Evolutionary conservation across 1,139 yeast species (phyloP).

Genomic region (Yamadazyma songkhlaensis): DNA sequence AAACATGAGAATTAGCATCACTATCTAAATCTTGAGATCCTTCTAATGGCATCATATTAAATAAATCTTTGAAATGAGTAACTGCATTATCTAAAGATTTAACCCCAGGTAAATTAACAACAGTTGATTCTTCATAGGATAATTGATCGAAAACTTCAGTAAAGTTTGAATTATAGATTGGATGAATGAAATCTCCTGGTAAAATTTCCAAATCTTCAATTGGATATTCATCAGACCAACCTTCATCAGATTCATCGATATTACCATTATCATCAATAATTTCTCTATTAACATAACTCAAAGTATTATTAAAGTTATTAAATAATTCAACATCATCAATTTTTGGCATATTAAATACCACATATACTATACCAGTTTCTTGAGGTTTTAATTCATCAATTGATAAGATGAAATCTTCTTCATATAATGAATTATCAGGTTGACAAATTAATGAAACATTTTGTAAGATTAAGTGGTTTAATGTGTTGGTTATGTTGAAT

Average conservation of each 20-base stretch:
- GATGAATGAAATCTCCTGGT: slow-evolving; percentile 81
- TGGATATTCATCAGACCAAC: slow-evolving; percentile 91
- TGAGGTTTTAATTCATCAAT: slow-evolving; percentile 71
- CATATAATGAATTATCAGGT: slow-evolving; percentile 57
- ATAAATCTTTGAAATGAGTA: slow-evolving; percentile 50
- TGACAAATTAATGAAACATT: slow-evolving; percentile 74
- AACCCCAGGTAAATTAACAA: slow-evolving; percentile 36
- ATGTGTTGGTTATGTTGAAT: slow-evolving; percentile 81
- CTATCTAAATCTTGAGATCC: slow-evolving; percentile 67
- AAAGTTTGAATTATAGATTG: slow-evolving; percentile 78
- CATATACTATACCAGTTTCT: slow-evolving; percentile 72
- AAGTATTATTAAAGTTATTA: slow-evolving; percentile 63
- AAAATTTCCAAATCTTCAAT: slow-evolving; percentile 73
- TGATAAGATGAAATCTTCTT: slow-evolving; percentile 74
- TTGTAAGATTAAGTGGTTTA: slow-evolving; percentile 72
- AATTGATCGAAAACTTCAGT: slow-evolving; percentile 73
- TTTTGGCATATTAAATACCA: slow-evolving; percentile 63
- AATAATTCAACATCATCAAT: slow-evolving; percentile 38
- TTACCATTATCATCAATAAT: slow-evolving; percentile 74
- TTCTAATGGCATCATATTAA: slow-evolving; percentile 80
- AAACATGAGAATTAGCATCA: slow-evolving; percentile 62
- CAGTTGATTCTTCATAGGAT: slow-evolving; percentile 32
- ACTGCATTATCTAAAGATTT: slow-evolving; percentile 37
- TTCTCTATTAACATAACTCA: slow-evolving; percentile 79
- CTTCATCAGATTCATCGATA: slow-evolving; percentile 68